Evolutionary conservation across 1,284 basidiomycete species (phyloP), one percentile per base, ranked within the genome.

Genomic region (Xerocomus minutiporus): DNA sequence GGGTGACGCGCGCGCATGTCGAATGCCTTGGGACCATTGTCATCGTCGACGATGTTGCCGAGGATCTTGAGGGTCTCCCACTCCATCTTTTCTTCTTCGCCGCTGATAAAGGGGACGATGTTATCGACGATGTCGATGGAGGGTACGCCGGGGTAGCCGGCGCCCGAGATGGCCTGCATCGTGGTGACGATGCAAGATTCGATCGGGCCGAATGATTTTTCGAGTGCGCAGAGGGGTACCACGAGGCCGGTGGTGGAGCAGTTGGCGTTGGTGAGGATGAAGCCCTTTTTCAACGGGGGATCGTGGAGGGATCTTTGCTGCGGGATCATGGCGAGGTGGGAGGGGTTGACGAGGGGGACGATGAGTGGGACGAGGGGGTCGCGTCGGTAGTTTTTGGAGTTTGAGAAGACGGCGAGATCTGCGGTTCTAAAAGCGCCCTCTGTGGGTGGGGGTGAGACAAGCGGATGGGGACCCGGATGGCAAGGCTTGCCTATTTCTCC

Each of bases 1-100:
- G 93, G 91, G 52, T 84, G 77, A n/a, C 67, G 64, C 2, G 83
- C 75, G 73, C 95, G 93, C 80, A 92, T 86, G 69, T 97, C 93
- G 70, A 97, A 97, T 17, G 79, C 65, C 54, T 79, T 80, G 5
- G 73, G 58, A 8, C 76, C 79, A 32, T 75, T 73, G 53, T 84
- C 82, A 48, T 75, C 75, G 23, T 79, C 71, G 2, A 75, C 66
- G 54, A 97, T 63, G 1, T 86, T 91, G 32, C 97, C 97, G 26
- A 99, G 84, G 65, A 99, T 99, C 76, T 99, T 99, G 66, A 88
- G 81, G 13, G 91, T 88, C 74, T 99, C 96, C 94, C 93, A 97
- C 71, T 99, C 96, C 59, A 99, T 95, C 74, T 99, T 99, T 72
- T 99, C 96, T 69, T 99, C 96, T 69, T 99, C 96, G 38, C 95